A percentile compares a stretch with the other conserved stretches of the same genome.
These are phyloP conservation scores for Nakazawaea laoshanensis DNA, from an alignment of 805 yeast species.

Conservation along the genomic window DNA sequence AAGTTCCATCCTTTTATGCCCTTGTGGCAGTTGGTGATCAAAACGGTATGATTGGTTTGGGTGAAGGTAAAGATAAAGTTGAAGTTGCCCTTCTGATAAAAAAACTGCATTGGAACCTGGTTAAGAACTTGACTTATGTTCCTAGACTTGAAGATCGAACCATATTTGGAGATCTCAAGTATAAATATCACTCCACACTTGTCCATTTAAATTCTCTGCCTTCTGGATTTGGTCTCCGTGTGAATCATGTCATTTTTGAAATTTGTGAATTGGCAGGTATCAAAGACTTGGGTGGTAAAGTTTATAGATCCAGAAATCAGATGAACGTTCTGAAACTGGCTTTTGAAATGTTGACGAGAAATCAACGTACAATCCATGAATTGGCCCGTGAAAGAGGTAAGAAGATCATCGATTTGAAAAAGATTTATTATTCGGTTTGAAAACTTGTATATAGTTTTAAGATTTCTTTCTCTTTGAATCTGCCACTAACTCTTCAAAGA, in stretches of 20 bases:
- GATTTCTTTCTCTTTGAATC: slow-evolving; percentile 64
- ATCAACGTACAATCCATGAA: slow-evolving; percentile 78
- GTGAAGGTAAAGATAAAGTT: slow-evolving; percentile 85
- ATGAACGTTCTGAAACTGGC: slow-evolving; percentile 92
- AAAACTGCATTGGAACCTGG: slow-evolving; percentile 91
- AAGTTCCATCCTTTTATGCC: slow-evolving; percentile 73
- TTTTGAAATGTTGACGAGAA: slow-evolving; percentile 66
- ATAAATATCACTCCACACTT: slow-evolving; percentile 82
- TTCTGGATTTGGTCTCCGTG: slow-evolving; percentile 89
- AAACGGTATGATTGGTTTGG: slow-evolving; percentile 90
- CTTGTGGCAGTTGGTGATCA: slow-evolving; percentile 88
- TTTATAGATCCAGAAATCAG: slow-evolving; percentile 85
- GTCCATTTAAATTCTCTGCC: slow-evolving; percentile 80
- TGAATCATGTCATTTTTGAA: slow-evolving; percentile 83
- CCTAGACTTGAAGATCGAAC: slow-evolving; percentile 92
- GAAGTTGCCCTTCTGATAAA: slow-evolving; percentile 66
- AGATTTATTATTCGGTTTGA: slow-evolving; percentile 63
- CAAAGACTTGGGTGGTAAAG: slow-evolving; percentile 85
- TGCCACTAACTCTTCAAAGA: slow-evolving; percentile 88
- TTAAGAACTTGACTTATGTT: slow-evolving; percentile 70
- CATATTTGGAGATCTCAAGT: slow-evolving; percentile 72
- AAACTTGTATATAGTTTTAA: slow-evolving; percentile 25
- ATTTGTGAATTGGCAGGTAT: slow-evolving; percentile 91
- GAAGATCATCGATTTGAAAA: slow-evolving; percentile 87
- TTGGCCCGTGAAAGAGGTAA: slow-evolving; percentile 90